Percentiles rank a stretch among this genome's conserved stretches.
Evolutionary conservation across 768 basidiomycete genomes (phyloP).

Genomic region (Tulasnella sp.): DNA sequence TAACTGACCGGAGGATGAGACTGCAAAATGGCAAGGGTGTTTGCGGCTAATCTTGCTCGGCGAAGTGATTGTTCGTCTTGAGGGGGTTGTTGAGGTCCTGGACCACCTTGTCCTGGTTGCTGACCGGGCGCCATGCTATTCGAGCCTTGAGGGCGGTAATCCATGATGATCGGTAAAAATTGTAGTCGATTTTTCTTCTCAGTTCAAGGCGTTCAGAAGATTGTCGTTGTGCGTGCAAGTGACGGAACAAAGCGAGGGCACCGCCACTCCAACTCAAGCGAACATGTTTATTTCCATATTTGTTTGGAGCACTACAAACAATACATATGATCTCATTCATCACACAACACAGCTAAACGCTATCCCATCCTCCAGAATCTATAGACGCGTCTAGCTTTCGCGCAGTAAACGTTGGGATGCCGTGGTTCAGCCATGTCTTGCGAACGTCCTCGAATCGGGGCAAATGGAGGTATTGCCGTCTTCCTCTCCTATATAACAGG

Average conservation of each 20-base stretch:
- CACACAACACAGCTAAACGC: conserved; percentile 55
- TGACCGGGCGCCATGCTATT: background rate
- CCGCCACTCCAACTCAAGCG: background rate
- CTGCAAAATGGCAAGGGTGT: background rate
- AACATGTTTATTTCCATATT: background rate
- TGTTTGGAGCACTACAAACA: background rate
- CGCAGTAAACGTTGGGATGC: conserved; percentile 82
- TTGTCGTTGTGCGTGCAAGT: background rate
- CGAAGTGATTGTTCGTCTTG: background rate
- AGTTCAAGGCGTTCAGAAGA: background rate
- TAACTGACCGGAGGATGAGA: background rate
- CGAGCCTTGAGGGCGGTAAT: background rate
- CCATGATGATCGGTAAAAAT: background rate
- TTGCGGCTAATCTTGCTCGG: background rate
- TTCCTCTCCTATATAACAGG: conserved; percentile 55
- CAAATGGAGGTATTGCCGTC: conserved; percentile 77
- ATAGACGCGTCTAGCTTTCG: conserved; percentile 79
- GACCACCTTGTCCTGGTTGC: background rate
- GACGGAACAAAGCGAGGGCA: background rate
- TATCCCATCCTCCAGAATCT: conserved; percentile 93
- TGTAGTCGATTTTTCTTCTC: background rate
- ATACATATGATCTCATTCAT: background rate
- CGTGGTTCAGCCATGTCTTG: conserved; percentile 83
- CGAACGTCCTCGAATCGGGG: conserved; percentile 87
- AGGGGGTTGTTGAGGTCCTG: background rate